These are phyloP conservation scores for Mycena chlorophos DNA, from an alignment of 768 basidiomycete genomes.

Conservation along the genomic window DNA sequence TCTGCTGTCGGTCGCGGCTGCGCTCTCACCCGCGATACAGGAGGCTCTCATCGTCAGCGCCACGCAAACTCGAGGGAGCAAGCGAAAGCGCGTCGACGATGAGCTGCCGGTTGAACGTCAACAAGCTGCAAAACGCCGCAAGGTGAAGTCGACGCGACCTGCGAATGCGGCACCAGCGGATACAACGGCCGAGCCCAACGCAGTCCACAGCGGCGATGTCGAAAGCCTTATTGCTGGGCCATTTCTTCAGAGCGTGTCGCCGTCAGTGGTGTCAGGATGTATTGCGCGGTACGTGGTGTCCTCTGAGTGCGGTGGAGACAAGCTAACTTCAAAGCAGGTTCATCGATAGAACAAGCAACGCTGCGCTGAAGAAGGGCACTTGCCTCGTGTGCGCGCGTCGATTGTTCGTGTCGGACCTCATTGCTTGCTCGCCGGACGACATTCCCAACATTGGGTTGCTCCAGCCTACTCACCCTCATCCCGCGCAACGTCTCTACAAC, in stretches of 20 bases:
- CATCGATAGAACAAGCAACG: conserved; percentile 4
- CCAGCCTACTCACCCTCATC: background rate
- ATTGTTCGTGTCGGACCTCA: background rate
- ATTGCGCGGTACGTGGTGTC: background rate
- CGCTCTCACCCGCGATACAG: too few relatives aligned
- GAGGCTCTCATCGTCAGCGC: too few relatives aligned
- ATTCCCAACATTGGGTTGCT: background rate
- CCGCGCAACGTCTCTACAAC: background rate
- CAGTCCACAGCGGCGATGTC: too few relatives aligned
- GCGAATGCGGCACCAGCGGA: too few relatives aligned
- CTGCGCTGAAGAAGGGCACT: background rate
- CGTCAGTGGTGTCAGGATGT: background rate
- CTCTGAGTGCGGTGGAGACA: background rate
- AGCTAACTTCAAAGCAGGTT: background rate
- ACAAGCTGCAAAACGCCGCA: too few relatives aligned
- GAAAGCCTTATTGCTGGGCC: too few relatives aligned
- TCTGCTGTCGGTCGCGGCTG: background rate
- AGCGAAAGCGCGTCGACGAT: too few relatives aligned
- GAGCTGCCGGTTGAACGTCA: too few relatives aligned
- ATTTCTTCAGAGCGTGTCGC: too few relatives aligned
- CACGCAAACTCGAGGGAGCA: too few relatives aligned
- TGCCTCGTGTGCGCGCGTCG: conserved; percentile 4
- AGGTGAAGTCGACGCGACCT: too few relatives aligned
- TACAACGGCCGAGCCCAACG: too few relatives aligned
- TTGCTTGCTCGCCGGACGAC: background rate